Base-by-base conservation (phyloP, 257 asterid genomes). In the Salvia miltiorrhiza region DNA sequence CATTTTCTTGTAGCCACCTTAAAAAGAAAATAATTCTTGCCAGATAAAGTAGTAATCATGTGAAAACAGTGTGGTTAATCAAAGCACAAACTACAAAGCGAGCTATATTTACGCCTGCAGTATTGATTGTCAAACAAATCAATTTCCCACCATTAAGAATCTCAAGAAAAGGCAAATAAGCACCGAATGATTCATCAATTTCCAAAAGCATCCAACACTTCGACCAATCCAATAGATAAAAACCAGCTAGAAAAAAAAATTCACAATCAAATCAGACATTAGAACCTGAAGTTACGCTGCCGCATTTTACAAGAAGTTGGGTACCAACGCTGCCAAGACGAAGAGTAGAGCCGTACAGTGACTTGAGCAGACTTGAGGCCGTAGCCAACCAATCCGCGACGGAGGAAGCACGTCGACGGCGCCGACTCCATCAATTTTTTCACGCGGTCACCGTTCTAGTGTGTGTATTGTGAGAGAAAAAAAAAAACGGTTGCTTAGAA, bases 291-390 rank as follows among this genome's bases (percentile, higher is more conserved):
- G 61, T 83, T 81, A 23, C 97, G 88, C 67, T 80, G 89, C 19
- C 96, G 96, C 79, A 79, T 87, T 81, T 78, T 83, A 80, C 92
- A 87, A 12, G 90, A 88, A 74, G 82, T 74, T 1, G 83, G 84
- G 56, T 43, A 75, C 74, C 76, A 75, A 12, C 88, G 87, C 72
- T 58, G 84, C 37, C 83, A 71, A 72, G 83, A 74, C 39, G 76
- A 52, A 48, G 87, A 83, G 78, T 40, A 65, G 33, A 79, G 76
- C 30, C 84, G 87, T 17, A 75, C 67, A 64, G 45, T 53, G 55
- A 77, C 80, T 28, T 30, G 81, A 66, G 76, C 65, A 45, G 58
- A 35, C 52, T 70, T 66, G 69, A 77, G 65, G 35, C 79, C 74
- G 28, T 73, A 85, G 19, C 71, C 83, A 26, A 63, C 69, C 77